Evolutionary conservation across 345 rosid genomes (phyloP), one percentile per base, ranked within the genome.

Genomic region (Passiflora organensis): DNA sequence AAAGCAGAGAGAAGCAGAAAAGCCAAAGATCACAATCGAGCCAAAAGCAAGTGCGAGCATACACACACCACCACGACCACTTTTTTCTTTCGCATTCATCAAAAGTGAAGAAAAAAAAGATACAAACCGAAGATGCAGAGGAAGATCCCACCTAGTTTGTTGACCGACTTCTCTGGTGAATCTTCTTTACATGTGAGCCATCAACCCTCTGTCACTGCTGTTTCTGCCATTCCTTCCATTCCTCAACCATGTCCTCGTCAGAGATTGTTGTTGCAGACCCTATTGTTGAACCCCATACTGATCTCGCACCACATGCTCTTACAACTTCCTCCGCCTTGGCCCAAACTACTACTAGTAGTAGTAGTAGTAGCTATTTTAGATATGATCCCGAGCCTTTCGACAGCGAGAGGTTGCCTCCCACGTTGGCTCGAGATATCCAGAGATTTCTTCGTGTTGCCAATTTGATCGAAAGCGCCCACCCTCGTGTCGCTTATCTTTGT

Each of bases 401-500:
- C n/a, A 88, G 98, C 46, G 98, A 91, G 78, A 82, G 83, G 72
- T 44, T 91, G 69, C 98, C 98, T 1, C 55, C 91, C 48, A 85
- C 80, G 20, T 64, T 91, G 58, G 78, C 82, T 58, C 71, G 93
- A 0, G 90, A 80, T 41, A 91, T 91, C 39, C 95, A 82, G 74
- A 68, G 60, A 73, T 91, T 91, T 64, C 96, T 91, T 60, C 89
- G 96, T 47, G 81, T 88, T 28, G 98, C 98, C 11, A 88, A 91
- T 69, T 66, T 74, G 76, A 66, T 87, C 14, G 91, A 84, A 64
- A 44, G 32, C 10, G 71, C 71, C 21, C 88, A 82, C 53, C 90
- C 98, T 74, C 96, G 95, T 6, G 51, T 82, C 62, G 96, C 98
- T 71, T 81, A 88, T 71, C 78, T 87, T 1, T 91, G 96, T 87